Evolutionary conservation across 192 early-diverging fungal genomes (phyloP), one percentile per base, ranked within the genome.

Genomic region (Coemansia sp.): DNA sequence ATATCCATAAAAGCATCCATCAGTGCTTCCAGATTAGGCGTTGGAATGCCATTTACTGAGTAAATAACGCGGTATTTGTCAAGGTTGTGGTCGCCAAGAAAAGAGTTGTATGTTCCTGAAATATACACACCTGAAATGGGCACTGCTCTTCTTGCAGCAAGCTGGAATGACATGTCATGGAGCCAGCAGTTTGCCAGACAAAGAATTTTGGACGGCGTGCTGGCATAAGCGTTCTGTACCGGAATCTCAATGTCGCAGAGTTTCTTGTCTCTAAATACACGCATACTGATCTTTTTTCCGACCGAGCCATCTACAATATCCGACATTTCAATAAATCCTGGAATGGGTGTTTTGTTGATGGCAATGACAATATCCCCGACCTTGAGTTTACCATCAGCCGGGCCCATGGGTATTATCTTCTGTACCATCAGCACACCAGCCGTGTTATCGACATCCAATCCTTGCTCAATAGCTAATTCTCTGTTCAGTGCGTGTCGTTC

Each of bases 131-230:
- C 39, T 41, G 39, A 41, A 11, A 41, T 41, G 9, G 39, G 39
- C 0, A 41, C 39, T 11, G 39, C 5, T 8, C 9, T 41, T 41
- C 5, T 41, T 41, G 39, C 39, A 8, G 93, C 93, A 1, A 94
- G 62, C 64, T 92, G 90, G 74, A 91, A 93, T 12, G 90, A 91
- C 33, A 94, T 61, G 43, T 90, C 86, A 74, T 94, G 88, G 51
- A 94, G 86, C 38, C 92, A 88, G 35, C 89, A 93, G 63, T 95
- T 96, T 64, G 95, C 96, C 20, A 96, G 86, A 71, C 96, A 91
- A 2, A 98, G 81, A 73, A 91, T 94, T 38, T 89, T 78, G 76
- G 91, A 87, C 1, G 96, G 95, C 14, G 94, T 97, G 56, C 91
- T 87, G 4, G 79, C 74, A 57, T 91, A 90, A 36, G 92, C 54